A percentile compares a stretch with the other conserved stretches of the same genome.
These are phyloP conservation scores for Phytophthora cryptogea DNA, from an alignment of 352 stramenopile species.

Conservation along the genomic window DNA sequence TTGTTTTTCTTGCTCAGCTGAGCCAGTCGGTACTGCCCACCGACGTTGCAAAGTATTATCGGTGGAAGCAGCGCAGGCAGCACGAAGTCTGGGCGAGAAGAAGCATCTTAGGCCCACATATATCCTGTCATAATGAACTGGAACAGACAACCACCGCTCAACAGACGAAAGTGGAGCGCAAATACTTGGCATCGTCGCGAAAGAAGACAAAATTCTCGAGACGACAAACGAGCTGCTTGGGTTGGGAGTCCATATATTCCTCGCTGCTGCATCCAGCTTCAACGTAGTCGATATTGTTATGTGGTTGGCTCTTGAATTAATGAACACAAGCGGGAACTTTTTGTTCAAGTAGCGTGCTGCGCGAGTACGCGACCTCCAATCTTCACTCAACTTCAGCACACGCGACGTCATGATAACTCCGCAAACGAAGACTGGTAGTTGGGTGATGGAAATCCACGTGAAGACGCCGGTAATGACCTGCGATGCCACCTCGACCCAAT, in stretches of 20 bases:
- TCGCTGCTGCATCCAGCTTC: conserved; percentile 1
- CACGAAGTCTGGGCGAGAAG: conserved; percentile 6
- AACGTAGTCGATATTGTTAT: not conserved
- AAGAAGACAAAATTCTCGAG: conserved; percentile 6
- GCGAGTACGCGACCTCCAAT: not conserved
- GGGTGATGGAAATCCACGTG: conserved; percentile 10
- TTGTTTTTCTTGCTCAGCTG: conserved; percentile 6
- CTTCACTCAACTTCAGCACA: not conserved
- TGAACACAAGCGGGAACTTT: conserved; percentile 6
- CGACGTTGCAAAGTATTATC: conserved; percentile 4
- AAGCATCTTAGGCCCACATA: conserved; percentile 11
- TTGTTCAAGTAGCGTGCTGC: conserved; percentile 9
- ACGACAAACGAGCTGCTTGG: not conserved
- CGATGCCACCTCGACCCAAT: conserved; percentile 4
- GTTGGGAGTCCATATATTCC: not conserved
- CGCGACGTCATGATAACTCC: conserved; percentile 5
- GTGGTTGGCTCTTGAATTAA: not conserved
- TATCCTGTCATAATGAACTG: conserved; percentile 11
- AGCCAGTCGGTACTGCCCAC: conserved; percentile 6
- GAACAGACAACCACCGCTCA: conserved; percentile 8
- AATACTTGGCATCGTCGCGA: conserved; percentile 7
- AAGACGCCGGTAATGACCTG: conserved; percentile 8
- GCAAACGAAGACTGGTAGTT: conserved; percentile 1
- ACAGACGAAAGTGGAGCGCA: not conserved
- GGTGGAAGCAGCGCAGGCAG: conserved; percentile 11